Base-by-base conservation (phyloP, 2,329 filamentous ascomycete species). In the Trichophyton rubrum region DNA sequence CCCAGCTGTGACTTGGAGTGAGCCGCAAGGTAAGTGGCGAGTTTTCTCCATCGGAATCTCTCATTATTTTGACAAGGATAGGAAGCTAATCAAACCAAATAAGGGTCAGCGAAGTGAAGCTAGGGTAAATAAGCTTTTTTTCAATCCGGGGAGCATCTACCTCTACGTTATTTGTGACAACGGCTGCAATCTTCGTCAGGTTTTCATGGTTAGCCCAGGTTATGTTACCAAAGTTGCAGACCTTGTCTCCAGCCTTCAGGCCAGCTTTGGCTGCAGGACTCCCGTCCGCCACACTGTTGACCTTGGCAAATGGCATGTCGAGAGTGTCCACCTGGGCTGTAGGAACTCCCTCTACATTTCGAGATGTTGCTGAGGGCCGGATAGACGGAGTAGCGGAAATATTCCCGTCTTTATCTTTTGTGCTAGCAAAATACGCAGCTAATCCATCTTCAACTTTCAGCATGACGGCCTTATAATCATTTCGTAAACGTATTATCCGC, bases 391-490 rank as follows among this genome's bases (percentile, higher is more conserved):
- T 57, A 64, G 60, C 64, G 65, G 60, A 60, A 58, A 41, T 71
- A 61, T 38, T 65, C 64, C 47, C 66, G 17, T 41, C 66, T 66
- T 62, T 64, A 63, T 65, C 79, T 64, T 82, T 80, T 49, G 88
- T 72, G 63, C 77, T 84, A n/a, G 90, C 90, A 72, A 97, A 96
- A 70, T 93, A 88, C 66, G 88, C 85, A 70, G 97, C 90, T n/a
- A 99, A 81, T 55, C 85, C 85, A 68, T 86, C 86, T 73, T 97
- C 93, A 66, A 97, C 86, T 62, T 81, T 79, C 61, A 76, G 76
- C 90, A 97, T 96, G 49, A 96, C 76, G 43, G 85, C 84, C 71
- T 95, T 96, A 77, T 96, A 92, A 74, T 99, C 93, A 70, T 96
- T 97, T 65, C 88, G 86, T 43, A 97, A 80, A 66, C 86, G 81